Evolutionary conservation across 352 stramenopile species (phyloP), one percentile per base, ranked within the genome.

Genomic region (Phytopythium litorale): DNA sequence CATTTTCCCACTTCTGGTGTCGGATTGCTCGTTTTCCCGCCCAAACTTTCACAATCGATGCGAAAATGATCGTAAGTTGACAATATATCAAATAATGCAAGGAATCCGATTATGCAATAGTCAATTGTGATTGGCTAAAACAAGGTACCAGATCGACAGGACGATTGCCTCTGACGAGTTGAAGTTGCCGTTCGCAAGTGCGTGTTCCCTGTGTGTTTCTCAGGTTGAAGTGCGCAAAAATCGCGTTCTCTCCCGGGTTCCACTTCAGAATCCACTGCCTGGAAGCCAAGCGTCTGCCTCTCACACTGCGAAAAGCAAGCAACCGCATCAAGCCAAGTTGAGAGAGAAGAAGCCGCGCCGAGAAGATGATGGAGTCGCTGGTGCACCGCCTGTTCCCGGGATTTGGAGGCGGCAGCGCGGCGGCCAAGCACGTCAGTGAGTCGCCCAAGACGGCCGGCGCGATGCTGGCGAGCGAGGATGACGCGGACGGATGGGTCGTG

Each of bases 401-500:
- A 6, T 7, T 23, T 25, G 48, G 46, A 19, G 23, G 42, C 25
- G 67, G 38, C 49, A 56, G 46, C 18, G 25, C 53, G 30, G 30
- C 42, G 16, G 64, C 30, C 32, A 72, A 61, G 30, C 60, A 62
- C 25, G 12, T 43, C 63, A 62, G 35, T 13, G 32, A 42, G 9
- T 48, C 12, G 28, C 42, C 37, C 62, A 72, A 25, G 43, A 40
- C n/a, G 52, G 60, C 15, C 37, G 60, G 74, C 56, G 75, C 73
- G 21, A 56, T 55, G 12, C 72, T 76, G 37, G 78, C 72, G 32
- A 70, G 68, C 35, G 68, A 54, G 72, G 50, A 69, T 67, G 66
- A 81, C 58, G 76, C 75, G 38, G 76, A 84, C 48, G 76, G 67
- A 7, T 84, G 76, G 76, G 71, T 84, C 15, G 73, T 81, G 28